Base-by-base conservation (phyloP, 345 rosid species). In the Hibiscus syriacus region DNA sequence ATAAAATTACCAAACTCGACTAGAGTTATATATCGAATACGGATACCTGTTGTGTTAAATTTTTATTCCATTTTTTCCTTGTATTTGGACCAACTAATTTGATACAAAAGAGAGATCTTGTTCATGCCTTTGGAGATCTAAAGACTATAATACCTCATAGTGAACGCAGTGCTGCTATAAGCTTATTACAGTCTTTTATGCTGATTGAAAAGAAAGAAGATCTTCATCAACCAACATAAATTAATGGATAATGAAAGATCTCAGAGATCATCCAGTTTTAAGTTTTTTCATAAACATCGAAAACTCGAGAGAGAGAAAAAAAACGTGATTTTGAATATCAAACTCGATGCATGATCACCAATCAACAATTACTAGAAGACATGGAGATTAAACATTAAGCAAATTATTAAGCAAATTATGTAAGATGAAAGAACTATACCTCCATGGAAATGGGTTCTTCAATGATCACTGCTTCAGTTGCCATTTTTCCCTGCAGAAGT, bases 401-500 rank as follows among this genome's bases (percentile, higher is more conserved):
- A 43, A 14, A 43, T 7, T 32, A 34, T 12, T 43, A 12, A 43
- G 48, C 48, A 43, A 14, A 43, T 7, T 32, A 8, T 30, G 38
- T n/a, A 66, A 49, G 32, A 72, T 12, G 27, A 72, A 57, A 36
- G 57, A 65, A 61, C 13, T 9, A 45, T 80, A 88, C 95, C 89
- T 30, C 56, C 55, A 69, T 6, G 25, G 81, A 27, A 45, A 66
- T 30, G 5, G 78, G 56, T 77, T 83, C 86, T 68, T 72, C 71
- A 55, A 64, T 73, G 60, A 25, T 67, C 14, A 76, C 84, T 61
- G 70, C 77, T 88, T 71, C 90, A 39, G 90, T 79, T 54, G 83
- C 90, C 97, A 88, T 85, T 67, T 63, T 69, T 50, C 79, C 77
- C 72, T 79, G 72, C 77, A 50, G 70, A 29, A 62, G 12, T 0